Base-by-base conservation (phyloP, 441 rosid species). In the Populus hybrid region DNA sequence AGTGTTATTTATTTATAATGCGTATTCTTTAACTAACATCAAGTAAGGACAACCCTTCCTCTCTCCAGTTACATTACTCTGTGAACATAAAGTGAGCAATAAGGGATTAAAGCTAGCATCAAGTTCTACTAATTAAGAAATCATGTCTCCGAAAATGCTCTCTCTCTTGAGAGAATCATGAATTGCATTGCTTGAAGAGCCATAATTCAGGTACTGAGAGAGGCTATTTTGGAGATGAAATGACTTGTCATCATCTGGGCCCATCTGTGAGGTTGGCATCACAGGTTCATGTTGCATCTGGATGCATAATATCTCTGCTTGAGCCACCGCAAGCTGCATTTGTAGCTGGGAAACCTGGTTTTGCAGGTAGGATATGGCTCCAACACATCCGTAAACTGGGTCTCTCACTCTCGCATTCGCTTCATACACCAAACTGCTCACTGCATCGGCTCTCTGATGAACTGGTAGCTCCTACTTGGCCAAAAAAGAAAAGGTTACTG, bases 301-400 rank as follows among this genome's bases (percentile, higher is more conserved):
- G 63, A 93, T 93, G 84, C 95, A 89, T 14, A 95, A 86, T 63
- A 92, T 90, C 86, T 95, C 99, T 0, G 98, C 88, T 78, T 95
- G 97, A 79, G 97, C 99, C 75, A 90, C 89, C 0, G 97, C 98
- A 2, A 95, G 93, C 83, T 95, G 95, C 93, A 94, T 92, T 85
- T 94, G 94, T 72, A 95, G 85, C 84, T 94, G 92, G 7, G 97
- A 90, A 2, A 95, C 97, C 81, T 95, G 98, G 67, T 90, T 89
- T 81, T 95, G 97, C 50, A 95, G 88, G 82, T 86, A 91, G 0
- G 97, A 91, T 75, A 95, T 93, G 73, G 95, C 96, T 57, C 99
- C 99, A 8, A 87, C 97, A 67, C 99, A 95, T 2, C 99, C 99
- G 24, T 95, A 93, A 0, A 95, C 97, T 0, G 99, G 99, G 86